Conservation (phyloP, 2,329 filamentous ascomycete genomes). For the Hymenoscyphus linearis region DNA sequence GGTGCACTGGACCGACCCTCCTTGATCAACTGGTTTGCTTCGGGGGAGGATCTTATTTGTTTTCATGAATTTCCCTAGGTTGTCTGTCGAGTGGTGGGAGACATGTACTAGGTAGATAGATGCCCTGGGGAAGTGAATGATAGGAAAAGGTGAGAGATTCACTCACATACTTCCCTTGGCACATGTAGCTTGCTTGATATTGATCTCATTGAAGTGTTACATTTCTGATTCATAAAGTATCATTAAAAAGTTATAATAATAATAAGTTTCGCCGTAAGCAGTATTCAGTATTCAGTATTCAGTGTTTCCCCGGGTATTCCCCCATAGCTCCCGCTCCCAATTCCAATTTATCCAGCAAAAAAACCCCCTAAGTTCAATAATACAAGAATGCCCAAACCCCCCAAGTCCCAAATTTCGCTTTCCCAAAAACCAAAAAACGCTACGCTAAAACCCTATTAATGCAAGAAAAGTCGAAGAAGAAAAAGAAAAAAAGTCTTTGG, state of each 20-base stretch:
- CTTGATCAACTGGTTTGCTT: too few species aligned
- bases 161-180: too few species aligned
- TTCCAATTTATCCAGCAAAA: not conserved
- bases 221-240: not conserved
- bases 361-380: not conserved
- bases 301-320: not conserved
- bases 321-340: not conserved
- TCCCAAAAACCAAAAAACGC: not conserved
- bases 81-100: too few species aligned
- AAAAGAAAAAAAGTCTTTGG: not conserved
- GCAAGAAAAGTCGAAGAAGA: not conserved
- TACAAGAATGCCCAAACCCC: not conserved
- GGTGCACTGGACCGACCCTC: too few species aligned
- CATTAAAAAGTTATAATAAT: not conserved
- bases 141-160: too few species aligned
- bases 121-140: too few species aligned
- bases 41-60: too few species aligned
- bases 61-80: too few species aligned
- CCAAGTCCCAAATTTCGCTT: not conserved
- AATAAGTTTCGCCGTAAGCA: too few species aligned
- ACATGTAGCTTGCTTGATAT: too few species aligned
- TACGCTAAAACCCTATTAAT: not conserved
- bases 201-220: not conserved
- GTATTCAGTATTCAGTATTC: too few species aligned
- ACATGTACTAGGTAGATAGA: too few species aligned